Evolutionary conservation across 768 basidiomycete genomes (phyloP).

Genomic region (Cystobasidiopsis lactophilus): DNA sequence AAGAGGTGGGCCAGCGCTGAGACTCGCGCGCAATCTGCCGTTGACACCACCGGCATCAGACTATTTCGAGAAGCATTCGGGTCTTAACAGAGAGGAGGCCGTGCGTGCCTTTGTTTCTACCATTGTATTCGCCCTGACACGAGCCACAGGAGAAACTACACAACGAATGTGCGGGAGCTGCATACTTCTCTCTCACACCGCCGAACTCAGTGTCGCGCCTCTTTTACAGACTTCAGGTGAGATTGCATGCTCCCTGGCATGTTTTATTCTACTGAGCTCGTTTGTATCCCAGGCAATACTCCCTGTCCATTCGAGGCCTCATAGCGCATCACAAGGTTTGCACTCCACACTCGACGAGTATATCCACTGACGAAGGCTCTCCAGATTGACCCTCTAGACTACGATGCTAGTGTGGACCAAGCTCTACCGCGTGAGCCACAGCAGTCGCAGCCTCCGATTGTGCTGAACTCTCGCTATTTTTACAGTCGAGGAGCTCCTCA

Average conservation of each 20-base stretch:
- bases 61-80: not conserved
- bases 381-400: not conserved
- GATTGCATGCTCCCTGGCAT: too few relatives aligned
- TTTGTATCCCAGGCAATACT: not conserved
- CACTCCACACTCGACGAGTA: too few relatives aligned
- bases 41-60: not conserved
- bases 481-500: conserved; percentile 14
- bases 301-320: not conserved
- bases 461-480: too few relatives aligned
- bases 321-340: not conserved
- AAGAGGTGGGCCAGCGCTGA: not conserved
- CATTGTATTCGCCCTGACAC: not conserved
- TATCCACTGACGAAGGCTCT: too few relatives aligned
- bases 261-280: too few relatives aligned
- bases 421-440: not conserved
- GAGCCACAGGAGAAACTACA: not conserved
- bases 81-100: not conserved
- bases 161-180: not conserved
- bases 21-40: not conserved
- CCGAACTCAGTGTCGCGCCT: not conserved
- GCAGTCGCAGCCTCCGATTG: not conserved
- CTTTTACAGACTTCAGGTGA: too few relatives aligned
- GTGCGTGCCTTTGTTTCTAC: not conserved
- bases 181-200: not conserved
- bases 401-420: not conserved